phyloP scores from a whole-genome alignment of 208 protist species.

The Strigomonas galati region DNA sequence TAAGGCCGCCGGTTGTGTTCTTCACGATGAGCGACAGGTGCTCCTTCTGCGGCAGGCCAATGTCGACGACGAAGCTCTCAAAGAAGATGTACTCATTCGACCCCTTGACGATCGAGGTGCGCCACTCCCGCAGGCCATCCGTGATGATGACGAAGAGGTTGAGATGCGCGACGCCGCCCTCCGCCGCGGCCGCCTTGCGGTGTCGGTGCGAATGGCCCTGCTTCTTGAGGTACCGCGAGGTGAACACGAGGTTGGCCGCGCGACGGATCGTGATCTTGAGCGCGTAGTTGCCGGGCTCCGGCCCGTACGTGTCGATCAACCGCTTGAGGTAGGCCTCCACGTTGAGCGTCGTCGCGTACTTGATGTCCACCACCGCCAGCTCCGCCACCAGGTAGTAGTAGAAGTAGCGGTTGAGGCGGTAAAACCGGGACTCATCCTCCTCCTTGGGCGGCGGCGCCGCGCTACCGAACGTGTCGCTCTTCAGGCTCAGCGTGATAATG shows the following conservation, averaged over 20 bases:
- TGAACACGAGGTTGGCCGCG: constrained; percentile 25
- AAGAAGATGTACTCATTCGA: constrained; percentile 49
- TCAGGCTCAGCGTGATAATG: constrained; percentile 56
- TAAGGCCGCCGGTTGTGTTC: constrained; percentile 23
- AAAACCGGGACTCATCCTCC: constrained; percentile 39
- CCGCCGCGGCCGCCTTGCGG: background rate
- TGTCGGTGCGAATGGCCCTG: background rate
- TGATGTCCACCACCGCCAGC: constrained; percentile 55
- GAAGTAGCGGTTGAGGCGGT: constrained; percentile 57
- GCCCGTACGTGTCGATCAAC: constrained; percentile 64
- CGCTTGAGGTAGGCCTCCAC: constrained; percentile 55
- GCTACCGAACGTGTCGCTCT: constrained; percentile 49
- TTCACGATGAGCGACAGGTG: constrained; percentile 61
- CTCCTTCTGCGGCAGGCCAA: constrained; percentile 69
- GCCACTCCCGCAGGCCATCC: constrained; percentile 43
- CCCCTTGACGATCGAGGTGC: constrained; percentile 34
- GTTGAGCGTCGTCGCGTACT: constrained; percentile 62
- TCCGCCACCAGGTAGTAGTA: constrained; percentile 65
- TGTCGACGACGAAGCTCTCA: constrained; percentile 53
- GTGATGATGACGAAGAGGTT: constrained; percentile 43
- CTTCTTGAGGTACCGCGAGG: background rate
- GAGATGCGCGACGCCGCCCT: background rate
- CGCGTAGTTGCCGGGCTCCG: constrained; percentile 59
- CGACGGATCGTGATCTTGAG: constrained; percentile 48
- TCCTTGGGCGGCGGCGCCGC: constrained; percentile 27